Percentiles rank a stretch among this genome's conserved stretches.
phyloP scores from a whole-genome alignment of 176 grass and related monocot species.

The Paspalum vaginatum region DNA sequence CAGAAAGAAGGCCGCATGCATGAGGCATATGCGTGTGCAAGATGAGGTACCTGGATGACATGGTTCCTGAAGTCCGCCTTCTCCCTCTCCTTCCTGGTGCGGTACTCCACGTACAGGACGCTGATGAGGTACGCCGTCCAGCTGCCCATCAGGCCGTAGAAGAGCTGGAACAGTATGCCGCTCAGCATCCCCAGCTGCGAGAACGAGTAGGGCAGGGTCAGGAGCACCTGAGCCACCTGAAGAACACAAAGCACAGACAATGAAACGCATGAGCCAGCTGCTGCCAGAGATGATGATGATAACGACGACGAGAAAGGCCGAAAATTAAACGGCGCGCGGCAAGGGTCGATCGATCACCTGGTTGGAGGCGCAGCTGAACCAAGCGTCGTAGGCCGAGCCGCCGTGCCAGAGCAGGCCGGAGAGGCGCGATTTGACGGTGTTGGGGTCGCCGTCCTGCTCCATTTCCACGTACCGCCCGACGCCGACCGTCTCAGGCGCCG shows the following conservation, averaged over 20 bases:
- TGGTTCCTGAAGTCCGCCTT: constrained; percentile 96
- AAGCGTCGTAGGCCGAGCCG: constrained; percentile 95
- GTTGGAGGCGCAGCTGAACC: constrained; percentile 99
- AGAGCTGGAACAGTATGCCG: constrained; percentile 93
- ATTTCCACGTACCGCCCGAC: constrained; percentile 87
- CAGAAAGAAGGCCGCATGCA: too few relatives aligned
- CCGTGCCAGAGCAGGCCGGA: constrained; percentile 96
- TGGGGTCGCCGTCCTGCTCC: constrained; percentile 65
- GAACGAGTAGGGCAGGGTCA: constrained; percentile 98
- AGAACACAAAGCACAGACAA: background rate
- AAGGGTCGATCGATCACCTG: constrained; percentile 48
- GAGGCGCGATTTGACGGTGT: constrained; percentile 67
- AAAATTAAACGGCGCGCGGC: background rate
- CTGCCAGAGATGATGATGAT: too few relatives aligned
- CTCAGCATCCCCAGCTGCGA: constrained; percentile 96
- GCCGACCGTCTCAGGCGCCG: constrained; percentile 66
- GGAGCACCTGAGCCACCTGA: constrained; percentile 98
- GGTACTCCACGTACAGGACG: constrained; percentile 93
- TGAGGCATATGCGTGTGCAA: too few relatives aligned
- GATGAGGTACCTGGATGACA: constrained; percentile 99
- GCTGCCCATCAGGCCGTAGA: constrained; percentile 92
- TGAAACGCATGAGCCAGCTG: background rate
- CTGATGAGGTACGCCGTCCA: constrained; percentile 99
- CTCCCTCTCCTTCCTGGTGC: constrained; percentile 94
- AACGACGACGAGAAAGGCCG: too few relatives aligned